A percentile compares a stretch with the other conserved stretches of the same genome.
Evolutionary conservation across 495 filamentous ascomycete species (phyloP).

Genomic region (Neohortaea acidophila): DNA sequence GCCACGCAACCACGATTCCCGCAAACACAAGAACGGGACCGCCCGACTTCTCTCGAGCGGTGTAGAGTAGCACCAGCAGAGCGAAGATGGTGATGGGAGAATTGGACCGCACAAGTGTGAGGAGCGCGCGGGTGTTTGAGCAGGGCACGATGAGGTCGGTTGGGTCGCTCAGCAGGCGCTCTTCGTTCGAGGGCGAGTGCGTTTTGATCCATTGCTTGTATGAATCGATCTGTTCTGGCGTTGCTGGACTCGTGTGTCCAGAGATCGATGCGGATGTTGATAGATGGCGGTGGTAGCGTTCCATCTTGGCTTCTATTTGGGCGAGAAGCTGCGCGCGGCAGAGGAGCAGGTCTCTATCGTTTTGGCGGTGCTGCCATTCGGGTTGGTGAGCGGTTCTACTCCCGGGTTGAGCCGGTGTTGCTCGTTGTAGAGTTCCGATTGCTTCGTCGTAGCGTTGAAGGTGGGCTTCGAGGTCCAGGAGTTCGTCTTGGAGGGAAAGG

Average conservation of each 20-base stretch:
- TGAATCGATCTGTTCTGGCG: constrained; percentile 39
- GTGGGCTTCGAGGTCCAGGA: constrained; percentile 19
- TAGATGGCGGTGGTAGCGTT: constrained; percentile 68
- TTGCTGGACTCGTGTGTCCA: constrained; percentile 40
- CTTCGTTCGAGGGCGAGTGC: constrained; percentile 44
- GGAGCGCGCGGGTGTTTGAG: too few species aligned
- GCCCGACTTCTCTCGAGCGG: too few species aligned
- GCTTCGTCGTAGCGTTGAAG: constrained; percentile 48
- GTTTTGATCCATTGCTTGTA: constrained; percentile 54
- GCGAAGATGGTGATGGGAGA: too few species aligned
- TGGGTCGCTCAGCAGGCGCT: constrained; percentile 48
- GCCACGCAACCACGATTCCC: too few species aligned
- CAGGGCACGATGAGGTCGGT: constrained; percentile 52
- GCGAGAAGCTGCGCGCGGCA: constrained; percentile 55
- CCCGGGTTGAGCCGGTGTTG: constrained; percentile 30
- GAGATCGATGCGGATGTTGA: constrained; percentile 45
- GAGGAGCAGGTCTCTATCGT: constrained; percentile 55
- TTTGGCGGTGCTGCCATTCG: constrained; percentile 50
- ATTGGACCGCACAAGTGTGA: too few species aligned
- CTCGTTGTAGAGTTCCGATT: constrained; percentile 50
- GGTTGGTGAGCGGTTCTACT: constrained; percentile 45
- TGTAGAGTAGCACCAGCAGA: too few species aligned
- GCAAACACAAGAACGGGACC: too few species aligned
- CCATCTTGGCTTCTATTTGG: constrained; percentile 55
- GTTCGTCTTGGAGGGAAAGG: constrained; percentile 47